Evolutionary conservation across 495 filamentous ascomycete species (phyloP).

Genomic region (Parachaetomium inaequale): DNA sequence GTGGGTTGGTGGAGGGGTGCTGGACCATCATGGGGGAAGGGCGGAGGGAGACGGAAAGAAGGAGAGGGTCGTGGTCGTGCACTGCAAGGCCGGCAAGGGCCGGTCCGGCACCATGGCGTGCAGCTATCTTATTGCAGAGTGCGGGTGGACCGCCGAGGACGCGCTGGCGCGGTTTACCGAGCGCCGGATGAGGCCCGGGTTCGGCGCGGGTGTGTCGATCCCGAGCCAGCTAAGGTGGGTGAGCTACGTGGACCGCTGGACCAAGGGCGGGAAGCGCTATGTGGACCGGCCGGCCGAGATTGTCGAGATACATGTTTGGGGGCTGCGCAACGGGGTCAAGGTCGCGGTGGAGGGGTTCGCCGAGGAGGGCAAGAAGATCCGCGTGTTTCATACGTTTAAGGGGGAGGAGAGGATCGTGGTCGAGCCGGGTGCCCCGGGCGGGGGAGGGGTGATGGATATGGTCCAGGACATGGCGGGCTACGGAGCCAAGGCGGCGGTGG

Average conservation of each 20-base stretch:
- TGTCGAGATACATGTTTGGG: conserved; percentile 85
- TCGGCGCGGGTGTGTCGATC: conserved; percentile 88
- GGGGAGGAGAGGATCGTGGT: conserved; percentile 70
- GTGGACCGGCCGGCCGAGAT: conserved; percentile 81
- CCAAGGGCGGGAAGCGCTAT: conserved; percentile 67
- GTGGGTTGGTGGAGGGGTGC: conserved; percentile 62
- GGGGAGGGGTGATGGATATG: conserved; percentile 46
- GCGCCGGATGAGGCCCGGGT: conserved; percentile 80
- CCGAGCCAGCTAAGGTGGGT: conserved; percentile 87
- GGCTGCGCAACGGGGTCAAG: conserved; percentile 81
- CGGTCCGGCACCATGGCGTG: conserved; percentile 85
- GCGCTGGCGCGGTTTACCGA: conserved; percentile 82
- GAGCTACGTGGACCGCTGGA: conserved; percentile 86
- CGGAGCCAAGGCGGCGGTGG: conserved; percentile 24
- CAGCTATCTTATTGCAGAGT: conserved; percentile 84
- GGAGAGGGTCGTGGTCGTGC: conserved; percentile 73
- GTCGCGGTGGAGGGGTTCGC: conserved; percentile 80
- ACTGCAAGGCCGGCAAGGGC: conserved; percentile 97
- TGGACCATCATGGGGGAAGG: background rate
- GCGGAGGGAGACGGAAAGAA: background rate
- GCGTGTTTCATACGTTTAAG: conserved; percentile 76
- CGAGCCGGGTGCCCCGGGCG: conserved; percentile 51
- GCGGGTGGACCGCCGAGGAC: conserved; percentile 76
- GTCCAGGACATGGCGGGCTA: conserved; percentile 53
- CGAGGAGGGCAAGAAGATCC: conserved; percentile 82